A percentile compares a stretch with the other conserved stretches of the same genome.
Evolutionary conservation across 352 stramenopile species (phyloP).

Genomic region (Globisporangium orthogonon): DNA sequence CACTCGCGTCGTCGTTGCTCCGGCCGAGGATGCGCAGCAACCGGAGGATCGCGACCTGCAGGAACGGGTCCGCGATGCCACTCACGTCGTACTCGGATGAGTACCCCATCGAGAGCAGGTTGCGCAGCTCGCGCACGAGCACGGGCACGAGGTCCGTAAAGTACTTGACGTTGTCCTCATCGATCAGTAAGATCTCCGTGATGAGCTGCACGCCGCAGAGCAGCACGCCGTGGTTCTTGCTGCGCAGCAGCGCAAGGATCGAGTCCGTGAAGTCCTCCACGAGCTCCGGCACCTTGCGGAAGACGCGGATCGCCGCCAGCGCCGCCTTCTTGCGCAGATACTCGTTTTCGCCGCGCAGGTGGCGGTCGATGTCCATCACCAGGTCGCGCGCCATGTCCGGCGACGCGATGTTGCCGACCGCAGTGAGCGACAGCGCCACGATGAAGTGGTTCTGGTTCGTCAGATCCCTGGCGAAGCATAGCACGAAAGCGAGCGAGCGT

Average conservation of each 20-base stretch:
- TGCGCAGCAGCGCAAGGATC: slow-evolving; percentile 92
- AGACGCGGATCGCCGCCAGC: slow-evolving; percentile 89
- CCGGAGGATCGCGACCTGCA: slow-evolving; percentile 89
- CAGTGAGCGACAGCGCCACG: slow-evolving; percentile 93
- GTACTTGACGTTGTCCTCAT: slow-evolving; percentile 67
- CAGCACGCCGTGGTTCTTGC: slow-evolving; percentile 96
- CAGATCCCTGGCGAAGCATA: slow-evolving; percentile 65
- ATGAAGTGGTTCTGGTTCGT: slow-evolving; percentile 95
- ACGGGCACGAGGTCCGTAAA: slow-evolving; percentile 73
- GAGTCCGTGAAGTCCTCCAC: slow-evolving; percentile 98
- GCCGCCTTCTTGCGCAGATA: slow-evolving; percentile 98
- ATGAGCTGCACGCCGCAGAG: slow-evolving; percentile 97
- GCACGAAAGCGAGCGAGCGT: neutral
- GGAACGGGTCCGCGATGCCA: slow-evolving; percentile 98
- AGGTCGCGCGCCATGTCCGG: slow-evolving; percentile 98
- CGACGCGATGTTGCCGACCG: slow-evolving; percentile 95
- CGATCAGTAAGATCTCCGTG: slow-evolving; percentile 87
- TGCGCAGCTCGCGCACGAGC: slow-evolving; percentile 87
- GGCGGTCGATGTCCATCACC: slow-evolving; percentile 96
- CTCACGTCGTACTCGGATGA: slow-evolving; percentile 98
- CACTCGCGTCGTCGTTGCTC: slow-evolving; percentile 91
- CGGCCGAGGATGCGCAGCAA: slow-evolving; percentile 94
- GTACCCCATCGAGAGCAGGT: slow-evolving; percentile 97
- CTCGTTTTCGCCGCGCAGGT: slow-evolving; percentile 88
- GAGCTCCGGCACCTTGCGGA: slow-evolving; percentile 96